Evolutionary conservation across 73 alveolate species (phyloP).

Genomic region (Effrenium voratum): DNA sequence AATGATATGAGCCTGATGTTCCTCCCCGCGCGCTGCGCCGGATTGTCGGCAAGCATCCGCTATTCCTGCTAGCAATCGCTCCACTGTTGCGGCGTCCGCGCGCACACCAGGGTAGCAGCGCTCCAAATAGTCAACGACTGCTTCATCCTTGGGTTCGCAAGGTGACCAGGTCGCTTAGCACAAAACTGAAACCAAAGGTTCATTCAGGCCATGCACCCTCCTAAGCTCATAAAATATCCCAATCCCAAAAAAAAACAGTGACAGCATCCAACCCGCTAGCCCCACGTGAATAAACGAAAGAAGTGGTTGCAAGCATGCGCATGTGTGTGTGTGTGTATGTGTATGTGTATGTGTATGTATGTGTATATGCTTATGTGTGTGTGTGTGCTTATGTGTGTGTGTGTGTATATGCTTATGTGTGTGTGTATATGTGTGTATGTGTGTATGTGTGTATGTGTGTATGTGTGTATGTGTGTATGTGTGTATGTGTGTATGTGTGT

Average conservation of each 20-base stretch:
- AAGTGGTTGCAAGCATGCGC: neutral
- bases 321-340: neutral
- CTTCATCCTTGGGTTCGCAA: conserved; percentile 5
- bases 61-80: conserved; percentile 34
- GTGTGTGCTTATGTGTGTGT: neutral
- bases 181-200: neutral
- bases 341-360: neutral
- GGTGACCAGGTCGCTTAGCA: neutral
- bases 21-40: neutral
- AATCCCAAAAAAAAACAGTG: neutral
- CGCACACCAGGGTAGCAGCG: conserved; percentile 30
- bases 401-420: neutral
- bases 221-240: no score
- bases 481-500: neutral
- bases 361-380: neutral
- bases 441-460: neutral
- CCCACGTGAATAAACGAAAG: neutral
- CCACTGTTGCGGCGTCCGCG: conserved; percentile 28
- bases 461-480: neutral
- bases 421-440: neutral
- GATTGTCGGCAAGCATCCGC: neutral
- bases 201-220: no score
- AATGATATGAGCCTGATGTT: neutral
- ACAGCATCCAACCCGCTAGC: neutral
- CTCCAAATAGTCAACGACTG: conserved; percentile 19